Evolutionary conservation across 208 protist genomes (phyloP).

Genomic region (Trypanosomatidae sp.): DNA sequence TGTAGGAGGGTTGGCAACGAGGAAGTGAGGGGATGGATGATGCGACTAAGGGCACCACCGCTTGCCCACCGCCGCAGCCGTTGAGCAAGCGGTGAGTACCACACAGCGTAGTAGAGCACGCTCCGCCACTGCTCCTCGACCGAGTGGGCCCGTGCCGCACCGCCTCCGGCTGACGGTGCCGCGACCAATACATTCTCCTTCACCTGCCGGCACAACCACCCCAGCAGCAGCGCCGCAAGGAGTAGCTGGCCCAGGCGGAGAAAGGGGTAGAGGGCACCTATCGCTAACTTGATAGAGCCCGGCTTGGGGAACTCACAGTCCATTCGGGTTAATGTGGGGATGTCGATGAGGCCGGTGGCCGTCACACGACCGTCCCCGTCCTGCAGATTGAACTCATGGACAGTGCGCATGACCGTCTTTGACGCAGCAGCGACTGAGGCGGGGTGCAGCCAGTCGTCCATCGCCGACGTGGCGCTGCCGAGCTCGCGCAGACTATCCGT

Average conservation of each 20-base stretch:
- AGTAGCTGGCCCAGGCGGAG: constrained; percentile 17
- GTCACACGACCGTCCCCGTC: constrained; percentile 9
- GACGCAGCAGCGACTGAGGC: background rate
- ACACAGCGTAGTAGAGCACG: constrained; percentile 3
- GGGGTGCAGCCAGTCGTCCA: constrained; percentile 31
- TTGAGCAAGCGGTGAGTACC: constrained; percentile 6
- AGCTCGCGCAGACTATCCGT: constrained; percentile 1
- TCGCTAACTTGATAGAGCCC: constrained; percentile 8
- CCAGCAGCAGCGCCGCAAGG: constrained; percentile 17
- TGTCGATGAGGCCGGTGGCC: constrained; percentile 9
- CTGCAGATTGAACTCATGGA: background rate
- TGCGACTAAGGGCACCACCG: background rate
- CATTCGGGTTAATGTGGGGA: constrained; percentile 25
- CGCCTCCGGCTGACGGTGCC: background rate
- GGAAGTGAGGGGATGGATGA: background rate
- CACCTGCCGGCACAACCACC: constrained; percentile 23
- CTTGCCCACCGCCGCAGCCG: constrained; percentile 1
- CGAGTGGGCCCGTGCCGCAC: background rate
- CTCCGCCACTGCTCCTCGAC: constrained; percentile 17
- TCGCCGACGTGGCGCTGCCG: constrained; percentile 21
- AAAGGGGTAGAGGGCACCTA: constrained; percentile 21
- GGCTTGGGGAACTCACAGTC: constrained; percentile 8
- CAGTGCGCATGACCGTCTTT: background rate
- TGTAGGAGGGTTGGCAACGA: background rate
- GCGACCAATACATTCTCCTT: background rate